Evolutionary conservation across 2,329 filamentous ascomycete genomes (phyloP), one percentile per base, ranked within the genome.

Genomic region (Alternaria sp.): DNA sequence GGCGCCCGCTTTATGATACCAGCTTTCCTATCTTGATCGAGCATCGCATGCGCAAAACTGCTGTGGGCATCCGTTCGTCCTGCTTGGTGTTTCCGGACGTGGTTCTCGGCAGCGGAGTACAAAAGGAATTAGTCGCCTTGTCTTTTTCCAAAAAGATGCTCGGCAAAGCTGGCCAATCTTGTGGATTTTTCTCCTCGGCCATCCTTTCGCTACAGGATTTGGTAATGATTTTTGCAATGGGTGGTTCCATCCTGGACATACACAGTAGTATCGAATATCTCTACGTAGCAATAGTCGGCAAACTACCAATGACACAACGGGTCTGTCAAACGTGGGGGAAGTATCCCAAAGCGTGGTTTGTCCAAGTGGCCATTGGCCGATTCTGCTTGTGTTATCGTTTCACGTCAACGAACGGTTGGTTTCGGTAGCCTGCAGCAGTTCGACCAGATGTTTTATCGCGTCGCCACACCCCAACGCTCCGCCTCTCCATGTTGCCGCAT

Each of bases 1-100:
- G 62, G 63, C 51, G 44, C 26, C 70, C 62, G 62, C 67, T 68
- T 69, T 69, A 72, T 73, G 72, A 78, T 78, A 78, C 75, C 77
- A 77, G 67, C 65, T 74, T 70, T 72, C 63, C 60, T 72, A 61
- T 67, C 54, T 66, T 42, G 50, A 62, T 70, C 50, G 66, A 70
- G 68, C 64, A 67, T 70, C 72, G 71, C 67, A 68, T 71, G 60
- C 61, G 62, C 71, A 72, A 57, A 66, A 45, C 55, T 67, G 53
- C 67, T 71, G 68, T 66, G 61, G 62, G 67, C 66, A 67, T 67
- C 67, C 67, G 65, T 68, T 71, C 59, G 61, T 72, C 66, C 63
- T 64, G 65, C 56, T 66, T 57, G 68, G 66, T 67, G 59, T 72
- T 66, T 54, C 63, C 31, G 67, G 64, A 57, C 60, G 56, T 51